phyloP scores from a whole-genome alignment of 2,329 filamentous ascomycete genomes.

The Cladosporium colombiae region DNA sequence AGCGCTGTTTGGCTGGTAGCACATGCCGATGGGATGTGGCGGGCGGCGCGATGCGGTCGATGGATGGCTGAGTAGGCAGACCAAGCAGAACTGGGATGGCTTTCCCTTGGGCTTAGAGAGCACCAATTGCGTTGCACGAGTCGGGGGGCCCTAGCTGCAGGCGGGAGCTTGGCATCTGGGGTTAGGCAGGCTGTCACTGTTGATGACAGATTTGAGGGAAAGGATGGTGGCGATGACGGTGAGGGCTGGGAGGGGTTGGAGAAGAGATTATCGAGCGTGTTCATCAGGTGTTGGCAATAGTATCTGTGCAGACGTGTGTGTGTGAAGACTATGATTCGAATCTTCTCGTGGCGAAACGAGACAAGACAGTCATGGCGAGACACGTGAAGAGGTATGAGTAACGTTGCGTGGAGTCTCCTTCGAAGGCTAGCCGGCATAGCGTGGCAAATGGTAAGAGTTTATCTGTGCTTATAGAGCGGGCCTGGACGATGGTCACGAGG shows the following conservation, averaged over 20 bases:
- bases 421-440: not conserved
- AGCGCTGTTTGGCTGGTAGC: conserved; percentile 13
- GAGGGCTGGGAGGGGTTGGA: conserved; percentile 2
- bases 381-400: conserved; percentile 14
- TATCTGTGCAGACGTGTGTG: conserved; percentile 1
- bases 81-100: not conserved
- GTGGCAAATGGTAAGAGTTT: conserved; percentile 13
- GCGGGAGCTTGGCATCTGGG: conserved; percentile 12
- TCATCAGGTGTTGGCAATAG: too few species aligned
- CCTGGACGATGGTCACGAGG: not conserved
- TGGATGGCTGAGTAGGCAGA: conserved; percentile 2
- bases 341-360: not conserved
- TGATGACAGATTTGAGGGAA: not conserved
- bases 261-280: not conserved
- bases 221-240: conserved; percentile 1
- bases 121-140: conserved; percentile 2
- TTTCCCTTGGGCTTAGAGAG: not conserved
- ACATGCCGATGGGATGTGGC: conserved; percentile 2
- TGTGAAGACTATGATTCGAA: not conserved
- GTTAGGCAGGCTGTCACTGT: conserved; percentile 1
- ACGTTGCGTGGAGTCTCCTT: conserved; percentile 5
- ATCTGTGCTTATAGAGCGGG: conserved; percentile 18
- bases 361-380: not conserved
- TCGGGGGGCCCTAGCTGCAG: not conserved
- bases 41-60: not conserved